Evolutionary conservation across 202 grass and related monocot genomes (phyloP).

Genomic region (Miscanthus sacchariflorus): DNA sequence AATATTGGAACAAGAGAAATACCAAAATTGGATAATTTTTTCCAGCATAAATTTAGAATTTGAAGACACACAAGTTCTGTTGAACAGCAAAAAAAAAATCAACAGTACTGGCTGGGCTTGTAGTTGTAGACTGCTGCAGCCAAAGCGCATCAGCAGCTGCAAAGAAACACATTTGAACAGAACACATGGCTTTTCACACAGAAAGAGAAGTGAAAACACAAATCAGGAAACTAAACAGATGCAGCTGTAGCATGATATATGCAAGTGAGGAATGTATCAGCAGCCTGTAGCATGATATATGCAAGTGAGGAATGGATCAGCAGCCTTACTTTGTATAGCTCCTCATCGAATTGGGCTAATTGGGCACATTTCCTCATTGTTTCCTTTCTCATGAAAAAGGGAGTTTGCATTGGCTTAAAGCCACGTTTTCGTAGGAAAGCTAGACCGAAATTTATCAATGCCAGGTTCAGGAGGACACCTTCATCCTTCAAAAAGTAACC

Average conservation of each 20-base stretch:
- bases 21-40: neutral
- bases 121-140: neutral
- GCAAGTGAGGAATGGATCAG: neutral
- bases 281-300: conserved; percentile 57
- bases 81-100: neutral
- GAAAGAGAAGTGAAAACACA: neutral
- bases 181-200: neutral
- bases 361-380: conserved; percentile 83
- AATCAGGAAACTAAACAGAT: neutral
- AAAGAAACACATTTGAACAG: neutral
- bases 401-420: conserved; percentile 76
- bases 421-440: conserved; percentile 58
- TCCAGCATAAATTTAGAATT: neutral
- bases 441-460: conserved; percentile 77
- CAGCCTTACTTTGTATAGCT: conserved; percentile 77
- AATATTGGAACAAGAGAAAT: neutral
- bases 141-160: no score
- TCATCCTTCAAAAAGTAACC: conserved; percentile 80
- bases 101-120: neutral
- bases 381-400: conserved; percentile 96
- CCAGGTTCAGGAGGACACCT: conserved; percentile 76
- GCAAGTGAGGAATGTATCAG: neutral
- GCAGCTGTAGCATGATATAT: neutral
- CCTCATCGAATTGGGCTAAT: conserved; percentile 82
- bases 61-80: neutral